Evolutionary conservation across 1,139 yeast genomes (phyloP), one percentile per base, ranked within the genome.

Genomic region (Spencermartinsiella ligniputridi): DNA sequence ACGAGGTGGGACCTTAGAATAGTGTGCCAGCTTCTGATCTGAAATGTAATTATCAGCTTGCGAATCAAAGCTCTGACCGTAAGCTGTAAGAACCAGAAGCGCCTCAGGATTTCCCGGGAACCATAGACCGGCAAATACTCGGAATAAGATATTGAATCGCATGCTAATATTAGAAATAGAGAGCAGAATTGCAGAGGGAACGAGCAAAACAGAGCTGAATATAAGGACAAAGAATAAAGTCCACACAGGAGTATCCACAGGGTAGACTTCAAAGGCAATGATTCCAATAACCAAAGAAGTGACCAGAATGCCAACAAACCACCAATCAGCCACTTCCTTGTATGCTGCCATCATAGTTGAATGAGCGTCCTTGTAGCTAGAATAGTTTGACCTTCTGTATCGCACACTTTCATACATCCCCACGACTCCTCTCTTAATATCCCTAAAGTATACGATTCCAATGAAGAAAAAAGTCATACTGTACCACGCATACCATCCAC

Each of bases 71-170:
- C 77, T 79, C 54, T 72, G 76, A 57, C 76, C 78, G 54, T 72
- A 74, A 35, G 83, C 84, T 60, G 77, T 78, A 37, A 77, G 63
- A 41, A 72, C 70, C 70, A 73, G 77, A 52, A 78, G 62, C 2
- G 84, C 83, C 42, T 69, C 63, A 35, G 81, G 82, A 49, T 79
- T 77, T 47, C 82, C 82, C 30, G 81, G 82, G 42, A 78, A 52
- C n/a, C 81, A 78, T 51, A 78, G 78, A 25, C 85, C 83, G 17
- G 81, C 76, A 20, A 75, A 70, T 6, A 82, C 70, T 52, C 69
- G 75, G 39, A 79, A 56, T 1, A 79, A 63, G 4, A 80, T 79
- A 51, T 78, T 78, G 52, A 79, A 68, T 15, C 79, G 76, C 48
- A 78, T 65, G 24, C 68, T 62, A 49, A 68, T 66, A 37, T 81